Evolutionary conservation across 129 eudicot species (phyloP).

Genomic region (Artemisia argyi): DNA sequence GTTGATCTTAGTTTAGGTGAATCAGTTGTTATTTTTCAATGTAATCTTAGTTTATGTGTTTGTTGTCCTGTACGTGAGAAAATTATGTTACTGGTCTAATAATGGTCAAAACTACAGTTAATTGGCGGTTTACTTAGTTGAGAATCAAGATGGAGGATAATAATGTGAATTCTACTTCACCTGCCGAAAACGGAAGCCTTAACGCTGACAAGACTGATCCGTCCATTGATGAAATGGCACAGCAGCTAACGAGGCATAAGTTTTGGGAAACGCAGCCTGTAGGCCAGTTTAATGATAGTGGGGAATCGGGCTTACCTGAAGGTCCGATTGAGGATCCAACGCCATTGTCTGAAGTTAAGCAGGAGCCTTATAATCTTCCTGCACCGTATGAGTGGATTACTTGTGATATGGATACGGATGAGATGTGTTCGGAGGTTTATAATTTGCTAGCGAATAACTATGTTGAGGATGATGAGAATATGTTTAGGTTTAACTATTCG

Average conservation of each 20-base stretch:
- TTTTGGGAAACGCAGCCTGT: constrained; percentile 83
- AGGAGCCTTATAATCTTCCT: constrained; percentile 67
- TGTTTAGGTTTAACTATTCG: constrained; percentile 65
- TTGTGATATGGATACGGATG: constrained; percentile 54
- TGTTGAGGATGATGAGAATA: constrained; percentile 74
- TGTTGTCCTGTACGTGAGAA: not conserved
- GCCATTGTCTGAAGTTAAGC: constrained; percentile 56
- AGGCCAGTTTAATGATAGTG: constrained; percentile 57
- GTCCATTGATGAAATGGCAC: constrained; percentile 49
- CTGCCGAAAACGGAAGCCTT: constrained; percentile 36
- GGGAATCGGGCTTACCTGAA: constrained; percentile 47
- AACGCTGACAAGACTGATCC: constrained; percentile 36
- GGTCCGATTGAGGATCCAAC: constrained; percentile 62
- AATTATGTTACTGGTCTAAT: not conserved
- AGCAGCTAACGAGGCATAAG: constrained; percentile 54
- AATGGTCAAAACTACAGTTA: constrained; percentile 8
- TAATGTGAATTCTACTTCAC: constrained; percentile 32
- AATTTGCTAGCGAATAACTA: constrained; percentile 53
- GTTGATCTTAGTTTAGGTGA: too few species aligned
- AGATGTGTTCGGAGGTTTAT: constrained; percentile 60
- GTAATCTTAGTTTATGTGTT: not conserved
- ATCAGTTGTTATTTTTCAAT: too few species aligned
- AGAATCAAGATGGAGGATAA: constrained; percentile 40
- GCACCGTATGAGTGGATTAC: constrained; percentile 63
- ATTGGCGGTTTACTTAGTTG: not conserved